A percentile compares a stretch with the other conserved stretches of the same genome.
Evolutionary conservation across 1,284 basidiomycete genomes (phyloP).

Genomic region (Ustilago loliicola): DNA sequence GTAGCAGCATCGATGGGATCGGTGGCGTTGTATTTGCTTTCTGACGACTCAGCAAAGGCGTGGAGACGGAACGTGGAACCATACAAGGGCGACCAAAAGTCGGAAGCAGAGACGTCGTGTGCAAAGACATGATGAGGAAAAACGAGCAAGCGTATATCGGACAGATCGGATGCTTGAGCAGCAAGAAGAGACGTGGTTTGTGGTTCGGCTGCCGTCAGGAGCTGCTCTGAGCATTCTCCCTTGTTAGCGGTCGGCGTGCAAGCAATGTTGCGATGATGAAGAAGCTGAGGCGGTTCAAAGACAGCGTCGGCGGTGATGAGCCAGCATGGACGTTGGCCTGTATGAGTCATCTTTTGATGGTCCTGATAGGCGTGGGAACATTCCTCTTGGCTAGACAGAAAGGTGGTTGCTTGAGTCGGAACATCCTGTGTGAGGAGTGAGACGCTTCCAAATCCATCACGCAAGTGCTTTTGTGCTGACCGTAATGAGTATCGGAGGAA

Average conservation of each 20-base stretch:
- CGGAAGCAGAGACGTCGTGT: conserved; percentile 23
- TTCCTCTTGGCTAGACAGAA: neutral
- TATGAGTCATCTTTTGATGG: neutral
- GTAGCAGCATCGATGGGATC: neutral
- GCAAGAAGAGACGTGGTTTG: conserved; percentile 11
- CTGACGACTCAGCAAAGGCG: neutral
- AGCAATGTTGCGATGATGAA: conserved; percentile 33
- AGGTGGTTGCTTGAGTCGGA: neutral
- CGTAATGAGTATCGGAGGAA: conserved; percentile 42
- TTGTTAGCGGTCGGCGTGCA: conserved; percentile 1
- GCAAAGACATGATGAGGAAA: conserved; percentile 33
- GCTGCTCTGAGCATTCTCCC: neutral
- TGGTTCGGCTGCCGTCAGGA: neutral
- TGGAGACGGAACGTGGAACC: conserved; percentile 27
- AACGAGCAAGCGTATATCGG: conserved; percentile 25
- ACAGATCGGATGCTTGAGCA: conserved; percentile 10
- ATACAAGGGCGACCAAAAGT: conserved; percentile 42
- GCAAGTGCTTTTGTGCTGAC: conserved; percentile 36
- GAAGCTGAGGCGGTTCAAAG: conserved; percentile 18
- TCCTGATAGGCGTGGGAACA: conserved; percentile 24
- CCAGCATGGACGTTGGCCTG: conserved; percentile 41
- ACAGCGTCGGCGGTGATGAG: conserved; percentile 13
- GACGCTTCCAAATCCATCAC: conserved; percentile 32
- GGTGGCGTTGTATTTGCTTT: neutral
- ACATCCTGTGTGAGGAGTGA: conserved; percentile 38